Base-by-base conservation (phyloP, 768 basidiomycete genomes). In the Rhodotorula babjevae region DNA sequence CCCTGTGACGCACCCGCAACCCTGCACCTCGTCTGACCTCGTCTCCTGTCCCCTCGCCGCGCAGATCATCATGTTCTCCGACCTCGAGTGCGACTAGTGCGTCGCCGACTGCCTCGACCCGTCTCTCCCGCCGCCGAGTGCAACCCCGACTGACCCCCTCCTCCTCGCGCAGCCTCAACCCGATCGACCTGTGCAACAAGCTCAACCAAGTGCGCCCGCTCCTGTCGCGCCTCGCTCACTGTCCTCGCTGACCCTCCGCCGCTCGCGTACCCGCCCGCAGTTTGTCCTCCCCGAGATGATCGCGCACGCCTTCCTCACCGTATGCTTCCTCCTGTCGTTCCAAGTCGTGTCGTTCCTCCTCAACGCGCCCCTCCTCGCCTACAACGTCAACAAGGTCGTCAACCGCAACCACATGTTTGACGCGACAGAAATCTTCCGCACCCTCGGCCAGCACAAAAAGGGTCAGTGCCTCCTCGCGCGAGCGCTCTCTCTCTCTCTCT, bases 31-130 rank as follows among this genome's bases (percentile, higher is more conserved):
- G 33, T 33, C 57, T 15, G 50, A 25, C 36, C n/a, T n/a, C n/a
- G n/a, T 40, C 56, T n/a, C 44, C 31, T 12, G 9, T 16, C 2
- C 3, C 36, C 55, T 0, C 47, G 11, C 7, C 57, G 36, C 19
- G 36, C 73, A 98, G 95, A 97, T 99, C 79, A 98, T 99, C 85
- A 98, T 97, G 95, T 98, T 98, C 85, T 96, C 93, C 57, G 96
- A 98, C 84, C 84, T 98, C 80, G 95, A 97, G 84, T 96, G 93
- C 85, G 93, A 80, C 78, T 76, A 67, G 79, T 77, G 31, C 33
- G 68, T 47, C 60, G 11, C 46, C 0, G 31, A 19, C 33, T 42
- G n/a, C n/a, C n/a, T n/a, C n/a, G n/a, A n/a, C 23, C 7, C 19
- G 1, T 16, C 29, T 53, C 29, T 21, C 29, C n/a, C n/a, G n/a